Evolutionary conservation across 306 rosid genomes (phyloP), one percentile per base, ranked within the genome.

Genomic region (Senna siamea): DNA sequence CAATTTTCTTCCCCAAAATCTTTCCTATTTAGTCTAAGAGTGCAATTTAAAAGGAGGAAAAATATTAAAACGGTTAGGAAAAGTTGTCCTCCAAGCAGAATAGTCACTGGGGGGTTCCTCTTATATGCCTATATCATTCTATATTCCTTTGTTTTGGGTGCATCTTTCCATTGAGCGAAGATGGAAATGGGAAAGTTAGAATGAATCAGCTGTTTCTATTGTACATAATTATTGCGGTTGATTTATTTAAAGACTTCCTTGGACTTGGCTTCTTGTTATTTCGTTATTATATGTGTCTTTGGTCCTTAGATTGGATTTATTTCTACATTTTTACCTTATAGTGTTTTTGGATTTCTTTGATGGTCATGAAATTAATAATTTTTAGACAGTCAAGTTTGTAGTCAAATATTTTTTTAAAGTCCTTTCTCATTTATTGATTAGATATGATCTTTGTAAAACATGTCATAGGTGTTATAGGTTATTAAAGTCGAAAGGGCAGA

Each of bases 101-200:
- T 57, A 30, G 48, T 26, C 65, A 46, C 48, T 23, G 35, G 15
- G 35, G 32, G 23, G 15, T 55, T 51, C 57, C 26, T 51, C 26
- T 18, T 51, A 18, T 18, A 51, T 17, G 57, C 12, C 19, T 32
- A 50, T 34, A 7, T 40, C 63, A 32, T 52, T 52, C 26, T 20
- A 52, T 13, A 56, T 38, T 65, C 34, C 19, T 28, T 48, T 64
- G 35, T 76, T 56, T 80, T 70, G 41, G 43, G 32, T 22, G 6
- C 13, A 9, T 23, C 2, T 12, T 22, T 56, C 17, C 37, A 26
- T 10, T 56, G 19, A 57, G 28, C 13, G 40, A 50, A 17, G 17
- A n/a, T 58, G 55, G 62, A 66, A 30, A 11, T 72, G 47, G 52
- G 32, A 50, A 64, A 20, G 17, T 66, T 48, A 15, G 54, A 47